Base-by-base conservation (phyloP, 441 rosid species). In the Rhodomyrtus psidioides region DNA sequence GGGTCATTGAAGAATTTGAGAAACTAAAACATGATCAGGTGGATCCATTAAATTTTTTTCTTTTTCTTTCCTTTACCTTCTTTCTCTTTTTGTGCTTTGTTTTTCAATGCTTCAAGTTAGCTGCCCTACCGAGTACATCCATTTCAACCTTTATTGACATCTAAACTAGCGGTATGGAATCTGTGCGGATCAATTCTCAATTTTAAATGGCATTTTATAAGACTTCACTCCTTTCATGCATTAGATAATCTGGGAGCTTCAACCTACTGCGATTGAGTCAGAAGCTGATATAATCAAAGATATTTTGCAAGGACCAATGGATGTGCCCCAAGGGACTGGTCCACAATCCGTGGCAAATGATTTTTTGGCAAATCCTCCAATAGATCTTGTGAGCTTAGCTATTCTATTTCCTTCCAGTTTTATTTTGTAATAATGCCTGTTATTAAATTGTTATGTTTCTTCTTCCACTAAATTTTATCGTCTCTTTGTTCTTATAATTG, bases 11-110 rank as follows among this genome's bases (percentile, higher is more conserved):
- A 70, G 86, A 86, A 86, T 89, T 91, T 75, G 88, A 49, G 75
- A 91, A 90, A 82, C 82, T 91, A 83, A 88, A 84, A 53, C 85
- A 88, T 82, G 74, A 85, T 86, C 92, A 91, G 93, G 93, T 91
- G 59, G 26, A 53, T 54, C 49, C 82, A 51, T 19, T 58, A 30
- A 56, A 13, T 21, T 55, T 34, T 34, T 51, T 85, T 21, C 12
- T 53, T 55, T 51, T 59, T 59, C 56, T 65, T 62, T 21, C 26
- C 46, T 55, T 53, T 86, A 54, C 62, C 84, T 55, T 70, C n/a
- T 74, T 13, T 30, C 34, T 65, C 53, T 51, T 56, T 30, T 10
- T 44, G 27, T 51, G 12, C 5, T 53, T 53, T 15, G 2, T 15
- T 53, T 15, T 62, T 30, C 28, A 70, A 70, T 70, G 51, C 79